Percentiles rank a stretch among this genome's conserved stretches.
phyloP scores from a whole-genome alignment of 164 flowering plant species.

The Vitis rotundifolia region DNA sequence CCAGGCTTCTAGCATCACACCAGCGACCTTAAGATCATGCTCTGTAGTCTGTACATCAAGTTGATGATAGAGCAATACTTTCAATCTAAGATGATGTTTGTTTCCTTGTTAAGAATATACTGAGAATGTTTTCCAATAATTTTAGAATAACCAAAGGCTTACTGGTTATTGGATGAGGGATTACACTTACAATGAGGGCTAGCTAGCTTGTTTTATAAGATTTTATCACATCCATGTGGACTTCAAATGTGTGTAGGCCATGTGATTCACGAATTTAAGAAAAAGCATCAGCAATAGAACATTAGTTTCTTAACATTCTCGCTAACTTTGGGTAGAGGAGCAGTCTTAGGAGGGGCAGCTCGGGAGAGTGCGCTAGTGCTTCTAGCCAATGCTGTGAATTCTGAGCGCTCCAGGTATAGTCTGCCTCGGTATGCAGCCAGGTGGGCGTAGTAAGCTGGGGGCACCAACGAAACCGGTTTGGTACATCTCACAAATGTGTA shows the following conservation, averaged over 20 bases:
- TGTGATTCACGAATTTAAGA: neutral
- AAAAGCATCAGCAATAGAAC: slow-evolving; percentile 74
- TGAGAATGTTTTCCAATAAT: neutral
- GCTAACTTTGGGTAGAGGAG: slow-evolving; percentile 67
- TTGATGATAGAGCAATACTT: too few relatives aligned
- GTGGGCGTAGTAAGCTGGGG: slow-evolving; percentile 94
- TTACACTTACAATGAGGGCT: too few relatives aligned
- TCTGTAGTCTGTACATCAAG: too few relatives aligned
- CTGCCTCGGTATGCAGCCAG: slow-evolving; percentile 94
- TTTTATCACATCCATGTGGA: neutral
- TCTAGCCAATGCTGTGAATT: slow-evolving; percentile 17
- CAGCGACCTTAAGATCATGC: too few relatives aligned
- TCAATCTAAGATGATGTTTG: too few relatives aligned
- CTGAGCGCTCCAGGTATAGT: slow-evolving; percentile 74
- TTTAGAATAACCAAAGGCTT: neutral
- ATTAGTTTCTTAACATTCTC: slow-evolving; percentile 80
- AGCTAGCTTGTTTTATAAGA: neutral
- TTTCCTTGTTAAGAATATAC: too few relatives aligned
- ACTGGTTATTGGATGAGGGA: too few relatives aligned
- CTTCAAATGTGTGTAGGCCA: too few relatives aligned
- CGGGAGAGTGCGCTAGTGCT: slow-evolving; percentile 43
- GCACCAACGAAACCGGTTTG: slow-evolving; percentile 90
- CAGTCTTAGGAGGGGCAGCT: slow-evolving; percentile 62
- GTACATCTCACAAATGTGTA: slow-evolving; percentile 90
- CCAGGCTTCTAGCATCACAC: too few relatives aligned